A percentile compares a stretch with the other conserved stretches of the same genome.
Conservation (phyloP, 148 eudicot species). For the Bassia scoparia region DNA sequence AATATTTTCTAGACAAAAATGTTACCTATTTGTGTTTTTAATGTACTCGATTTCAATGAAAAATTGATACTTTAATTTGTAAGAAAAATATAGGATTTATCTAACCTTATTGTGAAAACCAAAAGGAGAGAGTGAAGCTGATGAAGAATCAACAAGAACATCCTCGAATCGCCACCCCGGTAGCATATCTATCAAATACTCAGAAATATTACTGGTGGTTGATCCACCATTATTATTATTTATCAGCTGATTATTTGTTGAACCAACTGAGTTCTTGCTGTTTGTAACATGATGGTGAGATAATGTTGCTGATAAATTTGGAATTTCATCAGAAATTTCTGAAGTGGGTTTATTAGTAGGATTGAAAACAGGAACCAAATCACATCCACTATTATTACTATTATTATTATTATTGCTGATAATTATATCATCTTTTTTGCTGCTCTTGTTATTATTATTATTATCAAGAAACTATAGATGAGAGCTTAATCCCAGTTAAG, state of each 20-base stretch:
- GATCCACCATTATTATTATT: slow-evolving; percentile 27
- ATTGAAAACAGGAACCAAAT: slow-evolving; percentile 38
- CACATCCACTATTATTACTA: slow-evolving; percentile 4
- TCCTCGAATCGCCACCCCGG: slow-evolving; percentile 93
- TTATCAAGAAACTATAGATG: slow-evolving; percentile 21
- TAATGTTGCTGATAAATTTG: background rate
- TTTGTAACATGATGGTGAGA: background rate
- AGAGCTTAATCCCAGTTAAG: slow-evolving; percentile 63
- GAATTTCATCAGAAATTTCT: slow-evolving; percentile 7
- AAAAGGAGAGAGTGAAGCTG: slow-evolving; percentile 29
- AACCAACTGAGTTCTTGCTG: slow-evolving; percentile 3
- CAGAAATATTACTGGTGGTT: slow-evolving; percentile 51
- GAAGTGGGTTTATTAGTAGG: slow-evolving; percentile 15
- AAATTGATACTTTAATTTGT: background rate
- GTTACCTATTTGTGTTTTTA: background rate
- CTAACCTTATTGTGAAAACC: slow-evolving; percentile 49
- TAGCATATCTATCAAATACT: slow-evolving; percentile 64
- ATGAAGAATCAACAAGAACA: slow-evolving; percentile 48
- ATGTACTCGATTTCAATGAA: too few species aligned
- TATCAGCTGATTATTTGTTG: slow-evolving; percentile 14
- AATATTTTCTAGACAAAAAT: too few species aligned
- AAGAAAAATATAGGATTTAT: background rate
- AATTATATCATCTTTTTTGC: background rate
- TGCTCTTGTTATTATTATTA: background rate
- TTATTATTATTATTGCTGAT: background rate